A percentile compares a stretch with the other conserved stretches of the same genome.
phyloP scores from a whole-genome alignment of 2,329 filamentous ascomycete species.

The Huntiella decipiens region DNA sequence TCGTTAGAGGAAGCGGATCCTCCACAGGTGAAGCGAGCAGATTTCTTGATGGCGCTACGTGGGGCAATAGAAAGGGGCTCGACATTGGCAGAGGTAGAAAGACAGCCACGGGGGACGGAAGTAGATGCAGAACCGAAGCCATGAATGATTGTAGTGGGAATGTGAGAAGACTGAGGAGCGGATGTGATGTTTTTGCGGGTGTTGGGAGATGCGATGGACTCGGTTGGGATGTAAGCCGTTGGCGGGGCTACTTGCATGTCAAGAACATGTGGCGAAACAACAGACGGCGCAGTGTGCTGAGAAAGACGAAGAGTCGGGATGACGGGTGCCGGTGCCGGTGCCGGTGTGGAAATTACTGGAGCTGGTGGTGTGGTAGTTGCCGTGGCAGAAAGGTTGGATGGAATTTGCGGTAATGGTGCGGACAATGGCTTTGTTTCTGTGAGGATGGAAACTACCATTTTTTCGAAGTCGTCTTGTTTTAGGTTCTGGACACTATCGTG shows the following conservation, averaged over 20 bases:
- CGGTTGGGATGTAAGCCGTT: slow-evolving; percentile 10
- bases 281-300: slow-evolving; percentile 16
- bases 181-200: not conserved
- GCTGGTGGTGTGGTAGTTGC: slow-evolving; percentile 12
- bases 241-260: slow-evolving; percentile 16
- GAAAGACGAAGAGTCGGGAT: slow-evolving; percentile 13
- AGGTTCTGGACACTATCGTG: slow-evolving; percentile 34
- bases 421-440: slow-evolving; percentile 58
- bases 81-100: slow-evolving; percentile 17
- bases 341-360: slow-evolving; percentile 20
- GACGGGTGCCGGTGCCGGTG: slow-evolving; percentile 14
- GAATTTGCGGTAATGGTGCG: slow-evolving; percentile 27
- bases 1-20: slow-evolving; percentile 59
- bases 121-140: slow-evolving; percentile 56
- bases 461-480: slow-evolving; percentile 68
- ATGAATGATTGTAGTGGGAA: slow-evolving; percentile 30
- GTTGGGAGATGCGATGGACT: slow-evolving; percentile 8
- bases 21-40: slow-evolving; percentile 52
- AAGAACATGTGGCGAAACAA: slow-evolving; percentile 14
- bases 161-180: slow-evolving; percentile 17
- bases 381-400: slow-evolving; percentile 7
- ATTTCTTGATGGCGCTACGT: slow-evolving; percentile 48
- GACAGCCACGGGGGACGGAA: slow-evolving; percentile 6
- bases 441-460: slow-evolving; percentile 86
- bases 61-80: slow-evolving; percentile 25